Percentiles rank a stretch among this genome's conserved stretches.
Conservation (phyloP, 2,329 filamentous ascomycete genomes). For the Sordariomycetes sp. region DNA sequence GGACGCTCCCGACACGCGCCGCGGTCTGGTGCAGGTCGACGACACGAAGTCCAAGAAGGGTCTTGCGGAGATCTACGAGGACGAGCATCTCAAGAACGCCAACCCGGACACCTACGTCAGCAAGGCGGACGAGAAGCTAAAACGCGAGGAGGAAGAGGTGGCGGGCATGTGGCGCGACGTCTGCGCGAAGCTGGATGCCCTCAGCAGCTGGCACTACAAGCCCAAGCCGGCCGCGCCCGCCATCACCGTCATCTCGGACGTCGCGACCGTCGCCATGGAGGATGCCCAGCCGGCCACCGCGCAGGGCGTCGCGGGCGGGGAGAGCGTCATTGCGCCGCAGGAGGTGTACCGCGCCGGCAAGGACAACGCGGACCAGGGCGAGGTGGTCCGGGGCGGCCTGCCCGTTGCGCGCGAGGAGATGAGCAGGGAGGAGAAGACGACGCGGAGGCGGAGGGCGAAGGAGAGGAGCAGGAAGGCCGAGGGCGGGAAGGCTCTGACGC, state of each 20-base stretch:
- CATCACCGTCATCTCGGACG: conserved; percentile 79
- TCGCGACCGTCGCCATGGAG: conserved; percentile 88
- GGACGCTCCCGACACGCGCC: conserved; percentile 47
- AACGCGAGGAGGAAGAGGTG: conserved; percentile 75
- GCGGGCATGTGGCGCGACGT: conserved; percentile 74
- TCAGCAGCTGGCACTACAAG: conserved; percentile 92
- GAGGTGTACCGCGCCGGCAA: conserved; percentile 84
- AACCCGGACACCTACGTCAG: conserved; percentile 75
- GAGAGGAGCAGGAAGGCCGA: conserved; percentile 68
- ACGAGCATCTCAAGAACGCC: conserved; percentile 70
- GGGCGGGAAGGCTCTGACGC: conserved; percentile 16
- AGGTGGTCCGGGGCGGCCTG: conserved; percentile 67
- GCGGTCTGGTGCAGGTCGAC: conserved; percentile 70
- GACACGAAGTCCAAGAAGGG: conserved; percentile 81
- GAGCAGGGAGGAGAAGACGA: conserved; percentile 72
- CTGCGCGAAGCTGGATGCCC: conserved; percentile 69
- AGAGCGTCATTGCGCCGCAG: conserved; percentile 79
- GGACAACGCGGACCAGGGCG: conserved; percentile 42
- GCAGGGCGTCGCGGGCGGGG: conserved; percentile 56
- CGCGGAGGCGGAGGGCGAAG: conserved; percentile 71
- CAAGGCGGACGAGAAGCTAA: conserved; percentile 70
- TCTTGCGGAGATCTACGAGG: conserved; percentile 87
- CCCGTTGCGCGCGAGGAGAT: conserved; percentile 78
- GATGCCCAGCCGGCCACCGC: conserved; percentile 83
- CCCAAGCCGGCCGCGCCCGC: conserved; percentile 74